Evolutionary conservation across 1,139 yeast genomes (phyloP).

Genomic region (Taiozyma onychis): DNA sequence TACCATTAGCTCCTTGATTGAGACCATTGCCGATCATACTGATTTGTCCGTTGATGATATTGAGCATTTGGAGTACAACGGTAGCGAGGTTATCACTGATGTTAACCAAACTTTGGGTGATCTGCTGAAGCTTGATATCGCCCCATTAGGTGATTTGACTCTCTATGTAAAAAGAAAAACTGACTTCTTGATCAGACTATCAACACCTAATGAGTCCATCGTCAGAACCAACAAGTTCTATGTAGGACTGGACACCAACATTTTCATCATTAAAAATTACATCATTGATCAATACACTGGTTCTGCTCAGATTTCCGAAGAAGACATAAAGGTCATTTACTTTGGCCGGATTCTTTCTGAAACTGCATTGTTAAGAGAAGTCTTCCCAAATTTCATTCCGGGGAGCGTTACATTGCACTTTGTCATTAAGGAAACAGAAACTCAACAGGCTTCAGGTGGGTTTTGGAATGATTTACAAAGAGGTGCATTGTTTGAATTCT

Average conservation of each 20-base stretch:
- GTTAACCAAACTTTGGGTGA: constrained; percentile 8
- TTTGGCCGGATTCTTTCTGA: constrained; percentile 20
- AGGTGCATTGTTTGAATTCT: constrained; percentile 23
- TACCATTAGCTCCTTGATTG: constrained; percentile 11
- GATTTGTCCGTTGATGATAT: constrained; percentile 12
- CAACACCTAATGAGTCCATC: constrained; percentile 15
- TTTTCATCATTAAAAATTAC: constrained; percentile 18
- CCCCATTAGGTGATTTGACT: constrained; percentile 21
- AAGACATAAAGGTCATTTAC: constrained; percentile 21
- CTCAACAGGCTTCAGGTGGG: constrained; percentile 8
- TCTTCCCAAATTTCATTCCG: constrained; percentile 1
- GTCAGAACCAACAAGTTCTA: constrained; percentile 10
- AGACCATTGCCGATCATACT: constrained; percentile 12
- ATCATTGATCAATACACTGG: constrained; percentile 21
- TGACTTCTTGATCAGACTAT: constrained; percentile 17
- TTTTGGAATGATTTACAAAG: constrained; percentile 24
- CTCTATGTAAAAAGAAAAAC: constrained; percentile 12
- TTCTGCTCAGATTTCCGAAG: constrained; percentile 4
- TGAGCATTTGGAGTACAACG: constrained; percentile 14
- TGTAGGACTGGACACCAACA: constrained; percentile 14
- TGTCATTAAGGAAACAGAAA: constrained; percentile 16
- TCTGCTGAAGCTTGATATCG: constrained; percentile 18
- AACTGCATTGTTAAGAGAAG: constrained; percentile 14
- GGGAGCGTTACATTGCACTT: constrained; percentile 17
- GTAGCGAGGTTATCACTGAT: constrained; percentile 11